Evolutionary conservation across 208 protist genomes (phyloP).

Genomic region (Leishmania turanica): DNA sequence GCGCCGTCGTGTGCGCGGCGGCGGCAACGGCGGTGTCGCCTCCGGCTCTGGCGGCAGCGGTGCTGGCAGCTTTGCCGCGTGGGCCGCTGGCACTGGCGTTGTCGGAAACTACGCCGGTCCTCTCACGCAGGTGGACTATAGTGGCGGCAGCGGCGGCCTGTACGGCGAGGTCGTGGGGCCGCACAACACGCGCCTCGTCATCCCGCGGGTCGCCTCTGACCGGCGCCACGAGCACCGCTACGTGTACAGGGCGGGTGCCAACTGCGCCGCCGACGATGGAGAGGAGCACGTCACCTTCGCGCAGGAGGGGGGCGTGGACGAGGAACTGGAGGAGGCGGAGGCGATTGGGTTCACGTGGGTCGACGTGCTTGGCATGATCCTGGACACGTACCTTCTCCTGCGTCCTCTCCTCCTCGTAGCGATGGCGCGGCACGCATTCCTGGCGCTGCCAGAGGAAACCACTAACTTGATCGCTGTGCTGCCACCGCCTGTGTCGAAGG

Average conservation of each 20-base stretch:
- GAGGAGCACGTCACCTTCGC: conserved; percentile 27
- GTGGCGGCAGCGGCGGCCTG: conserved; percentile 13
- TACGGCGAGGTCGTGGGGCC: conserved; percentile 29
- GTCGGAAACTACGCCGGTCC: neutral
- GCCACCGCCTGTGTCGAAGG: conserved; percentile 9
- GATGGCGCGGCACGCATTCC: conserved; percentile 51
- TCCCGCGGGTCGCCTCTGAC: conserved; percentile 68
- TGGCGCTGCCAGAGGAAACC: conserved; percentile 20
- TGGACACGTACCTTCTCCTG: conserved; percentile 68
- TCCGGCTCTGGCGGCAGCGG: conserved; percentile 10
- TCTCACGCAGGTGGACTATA: conserved; percentile 1
- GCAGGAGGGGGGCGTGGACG: conserved; percentile 20
- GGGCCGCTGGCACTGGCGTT: neutral
- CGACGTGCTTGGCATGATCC: conserved; percentile 70
- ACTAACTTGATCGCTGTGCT: conserved; percentile 31
- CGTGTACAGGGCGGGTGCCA: conserved; percentile 7
- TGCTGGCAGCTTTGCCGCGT: neutral
- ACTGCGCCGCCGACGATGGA: neutral
- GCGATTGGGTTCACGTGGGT: conserved; percentile 59
- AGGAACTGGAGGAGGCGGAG: conserved; percentile 31
- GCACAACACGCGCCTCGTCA: conserved; percentile 55
- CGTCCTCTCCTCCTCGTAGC: conserved; percentile 69
- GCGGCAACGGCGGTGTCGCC: conserved; percentile 10
- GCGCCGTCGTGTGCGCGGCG: conserved; percentile 12
- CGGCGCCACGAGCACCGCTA: conserved; percentile 33